A percentile compares a stretch with the other conserved stretches of the same genome.
These are phyloP conservation scores for Triadica sebifera DNA, from an alignment of 345 rosid species.

Conservation along the genomic window DNA sequence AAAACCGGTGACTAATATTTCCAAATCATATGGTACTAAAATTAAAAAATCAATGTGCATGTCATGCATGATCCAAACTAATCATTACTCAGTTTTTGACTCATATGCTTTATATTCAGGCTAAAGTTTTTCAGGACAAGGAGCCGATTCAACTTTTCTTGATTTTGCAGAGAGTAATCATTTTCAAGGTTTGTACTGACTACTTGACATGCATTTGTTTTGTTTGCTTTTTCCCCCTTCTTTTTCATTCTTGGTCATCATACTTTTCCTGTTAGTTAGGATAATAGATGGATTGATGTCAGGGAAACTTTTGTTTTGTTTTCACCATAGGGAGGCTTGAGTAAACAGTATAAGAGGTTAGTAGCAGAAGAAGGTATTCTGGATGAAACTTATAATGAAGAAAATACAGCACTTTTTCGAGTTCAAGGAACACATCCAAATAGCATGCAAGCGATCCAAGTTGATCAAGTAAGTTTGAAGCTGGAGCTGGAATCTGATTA, in stretches of 20 bases:
- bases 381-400: constrained; percentile 50
- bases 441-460: constrained; percentile 86
- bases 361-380: constrained; percentile 40
- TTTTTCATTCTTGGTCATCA: neutral
- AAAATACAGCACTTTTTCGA: constrained; percentile 57
- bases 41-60: too few relatives aligned
- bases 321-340: constrained; percentile 62
- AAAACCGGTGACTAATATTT: neutral
- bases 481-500: constrained; percentile 11
- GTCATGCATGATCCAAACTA: neutral
- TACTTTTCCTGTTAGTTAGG: neutral
- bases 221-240: neutral
- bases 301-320: constrained; percentile 9
- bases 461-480: constrained; percentile 51
- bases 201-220: neutral
- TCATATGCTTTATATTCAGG: constrained; percentile 42
- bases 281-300: neutral
- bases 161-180: constrained; percentile 49
- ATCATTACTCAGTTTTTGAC: neutral
- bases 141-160: constrained; percentile 68
- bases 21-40: too few relatives aligned
- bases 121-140: constrained; percentile 54
- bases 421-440: constrained; percentile 62
- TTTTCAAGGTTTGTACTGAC: constrained; percentile 52
- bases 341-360: constrained; percentile 47